A percentile compares a stretch with the other conserved stretches of the same genome.
Evolutionary conservation across 805 yeast genomes (phyloP).

Genomic region (Kodamaea jinghongensis): DNA sequence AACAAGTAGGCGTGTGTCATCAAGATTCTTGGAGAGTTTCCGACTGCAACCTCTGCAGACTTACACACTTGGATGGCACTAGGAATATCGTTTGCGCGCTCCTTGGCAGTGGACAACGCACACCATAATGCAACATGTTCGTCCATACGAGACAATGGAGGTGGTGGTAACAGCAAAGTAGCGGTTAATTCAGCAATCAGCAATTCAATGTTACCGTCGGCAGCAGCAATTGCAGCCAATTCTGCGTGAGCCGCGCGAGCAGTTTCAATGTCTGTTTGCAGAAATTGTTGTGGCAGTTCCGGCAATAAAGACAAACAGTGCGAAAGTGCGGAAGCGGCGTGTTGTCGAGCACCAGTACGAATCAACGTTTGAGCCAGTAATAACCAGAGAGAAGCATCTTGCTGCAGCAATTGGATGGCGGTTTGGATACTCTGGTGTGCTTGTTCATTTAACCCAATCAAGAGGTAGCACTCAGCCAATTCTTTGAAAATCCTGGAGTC

Average conservation of each 20-base stretch:
- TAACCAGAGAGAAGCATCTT: slow-evolving; percentile 48
- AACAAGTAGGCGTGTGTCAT: slow-evolving; percentile 51
- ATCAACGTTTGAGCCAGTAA: slow-evolving; percentile 49
- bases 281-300: slow-evolving; percentile 24
- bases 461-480: slow-evolving; percentile 50
- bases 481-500: slow-evolving; percentile 46
- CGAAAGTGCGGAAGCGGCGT: slow-evolving; percentile 48
- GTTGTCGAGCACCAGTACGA: slow-evolving; percentile 40
- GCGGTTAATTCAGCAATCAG: slow-evolving; percentile 50
- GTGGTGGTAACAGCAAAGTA: slow-evolving; percentile 50
- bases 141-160: slow-evolving; percentile 42
- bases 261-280: slow-evolving; percentile 39
- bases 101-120: slow-evolving; percentile 50
- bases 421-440: slow-evolving; percentile 49
- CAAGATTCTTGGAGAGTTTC: slow-evolving; percentile 43
- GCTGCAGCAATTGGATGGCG: slow-evolving; percentile 36
- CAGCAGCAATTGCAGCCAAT: slow-evolving; percentile 52
- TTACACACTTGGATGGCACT: slow-evolving; percentile 52
- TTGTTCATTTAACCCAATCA: slow-evolving; percentile 47
- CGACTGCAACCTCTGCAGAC: slow-evolving; percentile 44
- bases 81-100: slow-evolving; percentile 46
- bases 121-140: slow-evolving; percentile 54
- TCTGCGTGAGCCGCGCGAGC: slow-evolving; percentile 54
- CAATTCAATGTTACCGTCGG: slow-evolving; percentile 47
- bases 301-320: slow-evolving; percentile 45